Evolutionary conservation across 768 basidiomycete species (phyloP), one percentile per base, ranked within the genome.

Genomic region (Filobasidium floriforme): DNA sequence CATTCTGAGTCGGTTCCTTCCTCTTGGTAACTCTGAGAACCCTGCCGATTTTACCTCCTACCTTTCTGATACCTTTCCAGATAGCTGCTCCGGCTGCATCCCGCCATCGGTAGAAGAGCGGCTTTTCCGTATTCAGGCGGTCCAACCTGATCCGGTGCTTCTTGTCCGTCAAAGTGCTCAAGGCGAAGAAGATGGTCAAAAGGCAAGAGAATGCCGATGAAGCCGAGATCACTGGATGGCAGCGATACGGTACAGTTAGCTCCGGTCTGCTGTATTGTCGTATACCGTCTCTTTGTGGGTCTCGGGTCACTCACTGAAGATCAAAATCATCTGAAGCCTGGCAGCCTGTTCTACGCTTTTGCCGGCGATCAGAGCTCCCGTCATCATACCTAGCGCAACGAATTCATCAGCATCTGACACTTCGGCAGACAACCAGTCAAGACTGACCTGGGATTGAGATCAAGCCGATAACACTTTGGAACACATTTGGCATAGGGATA

Each of bases 301-400:
- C 6, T 28, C 26, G 49, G 18, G 55, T 24, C 43, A 75, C 75
- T 49, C 18, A 49, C 46, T 89, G 79, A 93, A 92, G 86, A 92
- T 89, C 80, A 93, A 90, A 66, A 93, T 86, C 87, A 92, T 92
- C 72, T 92, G 92, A 18, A 92, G 80, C 61, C 86, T 85, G 1
- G 89, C 89, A 0, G 91, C 92, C 77, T 90, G 89, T 22, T 89
- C 83, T 49, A 92, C 88, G 37, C 87, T 86, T 12, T 88, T 84
- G 0, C 90, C 91, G 14, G 89, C 92, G 14, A 92, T 85, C 67
- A 93, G 87, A 5, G 91, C 89, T 70, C 91, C 91, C 0, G 89
- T 90, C 89, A 92, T 90, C 89, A 90, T 91, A 2, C 90, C 89
- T 49, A 37, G 32, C 32, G 9, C 32, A 37, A 37, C 32, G 9